These are phyloP conservation scores for Papiliotrema terrestris DNA, from an alignment of 1,284 basidiomycete genomes.

Conservation along the genomic window DNA sequence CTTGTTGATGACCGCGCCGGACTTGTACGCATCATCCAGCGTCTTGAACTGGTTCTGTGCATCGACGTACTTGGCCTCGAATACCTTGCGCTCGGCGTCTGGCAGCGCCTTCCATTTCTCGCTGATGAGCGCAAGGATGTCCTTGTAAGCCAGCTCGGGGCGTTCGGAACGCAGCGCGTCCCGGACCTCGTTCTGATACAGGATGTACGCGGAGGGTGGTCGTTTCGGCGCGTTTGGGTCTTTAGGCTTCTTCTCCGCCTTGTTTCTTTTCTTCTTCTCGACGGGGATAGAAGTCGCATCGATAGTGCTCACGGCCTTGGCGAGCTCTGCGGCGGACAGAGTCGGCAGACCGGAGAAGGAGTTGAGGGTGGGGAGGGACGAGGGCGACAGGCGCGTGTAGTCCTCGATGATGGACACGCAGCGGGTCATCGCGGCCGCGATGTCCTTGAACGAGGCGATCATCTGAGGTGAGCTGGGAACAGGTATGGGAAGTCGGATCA, in stretches of 20 bases:
- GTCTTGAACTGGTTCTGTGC: neutral
- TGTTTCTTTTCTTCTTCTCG: conserved; percentile 25
- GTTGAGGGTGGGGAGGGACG: conserved; percentile 18
- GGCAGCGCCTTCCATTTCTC: conserved; percentile 69
- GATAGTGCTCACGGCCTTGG: neutral
- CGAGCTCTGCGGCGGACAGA: conserved; percentile 5
- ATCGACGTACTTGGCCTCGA: conserved; percentile 4
- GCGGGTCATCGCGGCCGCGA: conserved; percentile 46
- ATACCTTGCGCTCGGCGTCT: conserved; percentile 68
- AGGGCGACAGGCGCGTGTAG: conserved; percentile 43
- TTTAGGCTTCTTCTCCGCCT: conserved; percentile 56
- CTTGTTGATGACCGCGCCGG: neutral
- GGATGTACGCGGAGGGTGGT: conserved; percentile 88
- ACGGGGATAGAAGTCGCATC: neutral
- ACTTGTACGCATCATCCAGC: conserved; percentile 4
- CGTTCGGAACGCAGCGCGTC: conserved; percentile 56
- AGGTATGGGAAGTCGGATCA: neutral
- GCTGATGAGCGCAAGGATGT: conserved; percentile 68
- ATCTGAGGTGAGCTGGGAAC: conserved; percentile 31
- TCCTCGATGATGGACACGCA: conserved; percentile 45
- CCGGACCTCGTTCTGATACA: conserved; percentile 91
- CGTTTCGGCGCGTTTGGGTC: conserved; percentile 94
- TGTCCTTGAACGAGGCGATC: conserved; percentile 46
- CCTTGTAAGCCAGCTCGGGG: conserved; percentile 65
- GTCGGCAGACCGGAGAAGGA: conserved; percentile 6